Base-by-base conservation (phyloP, 2,329 filamentous ascomycete genomes). In the Ceratocystis colombiana region DNA sequence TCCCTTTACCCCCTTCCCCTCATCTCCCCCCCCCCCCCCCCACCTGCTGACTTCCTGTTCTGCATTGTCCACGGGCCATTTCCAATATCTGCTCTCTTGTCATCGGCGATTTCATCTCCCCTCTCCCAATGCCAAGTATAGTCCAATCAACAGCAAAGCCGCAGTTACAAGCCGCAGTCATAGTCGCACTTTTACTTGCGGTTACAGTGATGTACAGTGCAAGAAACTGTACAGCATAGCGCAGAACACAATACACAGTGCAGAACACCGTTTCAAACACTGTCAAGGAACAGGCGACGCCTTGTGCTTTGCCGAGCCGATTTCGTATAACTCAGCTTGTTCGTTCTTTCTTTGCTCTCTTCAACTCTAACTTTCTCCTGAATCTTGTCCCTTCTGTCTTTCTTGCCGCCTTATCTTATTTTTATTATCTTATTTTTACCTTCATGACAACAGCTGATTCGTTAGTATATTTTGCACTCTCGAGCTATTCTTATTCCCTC, bases 251-350 rank as follows among this genome's bases (percentile, higher is more conserved):
- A 4, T 12, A 22, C 53, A 59, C 53, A 33, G 53, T 59, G 15
- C 28, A 17, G 6, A 37, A 20, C 28, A 59, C 25, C n/a, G 53
- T 7, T 5, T 25, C 1, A n/a, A 28, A 37, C 28, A 8, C 25
- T 37, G 37, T 41, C 37, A 12, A 41, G 37, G 4, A 41, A 17
- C 53, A n/a, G 33, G 28, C 28, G 28, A 30, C 25, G 53, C 53
- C 28, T 41, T 59, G 53, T 59, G n/a, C 53, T 59, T 59, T 62
- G n/a, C 44, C 61, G 12, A 45, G n/a, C 61, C 37, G 37, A 44
- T 62, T 62, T 44, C 37, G 37, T 45, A 45, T 45, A 62, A 45
- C 61, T 46, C 33, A 46, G 61, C 61, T 62, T 61, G 37, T 37
- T 61, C 20, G 8, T 37, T 57, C 28, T n/a, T 61, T 62, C 37